Evolutionary conservation across 257 asterid genomes (phyloP).

Genomic region (Capsicum baccatum): DNA sequence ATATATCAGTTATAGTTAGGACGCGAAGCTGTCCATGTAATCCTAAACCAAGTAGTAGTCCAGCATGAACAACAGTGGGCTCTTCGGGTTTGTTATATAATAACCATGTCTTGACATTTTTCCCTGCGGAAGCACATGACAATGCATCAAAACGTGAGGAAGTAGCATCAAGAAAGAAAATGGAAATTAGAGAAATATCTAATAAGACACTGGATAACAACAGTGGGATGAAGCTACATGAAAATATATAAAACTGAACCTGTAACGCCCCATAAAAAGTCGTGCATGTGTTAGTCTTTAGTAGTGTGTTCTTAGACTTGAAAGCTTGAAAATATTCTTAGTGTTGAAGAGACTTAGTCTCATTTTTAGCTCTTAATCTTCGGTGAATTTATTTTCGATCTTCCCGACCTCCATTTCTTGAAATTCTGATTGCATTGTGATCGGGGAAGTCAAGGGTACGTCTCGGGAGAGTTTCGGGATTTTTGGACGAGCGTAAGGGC

Average conservation of each 20-base stretch:
- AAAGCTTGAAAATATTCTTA: too few species aligned
- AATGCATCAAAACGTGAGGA: not conserved
- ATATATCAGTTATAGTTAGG: constrained; percentile 77
- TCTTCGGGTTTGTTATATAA: constrained; percentile 93
- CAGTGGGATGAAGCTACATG: constrained; percentile 12
- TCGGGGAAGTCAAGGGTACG: too few species aligned
- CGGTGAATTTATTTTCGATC: too few species aligned
- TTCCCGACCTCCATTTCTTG: too few species aligned
- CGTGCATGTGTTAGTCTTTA: too few species aligned
- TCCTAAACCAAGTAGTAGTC: constrained; percentile 96
- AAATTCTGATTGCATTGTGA: too few species aligned
- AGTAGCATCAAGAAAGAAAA: constrained; percentile 23
- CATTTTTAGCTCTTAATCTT: too few species aligned
- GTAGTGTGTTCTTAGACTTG: too few species aligned
- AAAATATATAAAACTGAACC: constrained; percentile 50
- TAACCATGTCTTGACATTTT: constrained; percentile 97
- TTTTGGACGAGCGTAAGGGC: too few species aligned
- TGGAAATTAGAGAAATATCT: not conserved
- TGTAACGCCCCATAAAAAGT: constrained; percentile 33
- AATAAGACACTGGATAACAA: constrained; percentile 20
- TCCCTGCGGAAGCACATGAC: constrained; percentile 60
- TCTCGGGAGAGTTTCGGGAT: too few species aligned
- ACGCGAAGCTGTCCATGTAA: constrained; percentile 94
- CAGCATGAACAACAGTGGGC: constrained; percentile 94
- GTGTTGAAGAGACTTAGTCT: too few species aligned